These are phyloP conservation scores for Penicillium sp. DNA, from an alignment of 2,329 filamentous ascomycete species.

Conservation along the genomic window DNA sequence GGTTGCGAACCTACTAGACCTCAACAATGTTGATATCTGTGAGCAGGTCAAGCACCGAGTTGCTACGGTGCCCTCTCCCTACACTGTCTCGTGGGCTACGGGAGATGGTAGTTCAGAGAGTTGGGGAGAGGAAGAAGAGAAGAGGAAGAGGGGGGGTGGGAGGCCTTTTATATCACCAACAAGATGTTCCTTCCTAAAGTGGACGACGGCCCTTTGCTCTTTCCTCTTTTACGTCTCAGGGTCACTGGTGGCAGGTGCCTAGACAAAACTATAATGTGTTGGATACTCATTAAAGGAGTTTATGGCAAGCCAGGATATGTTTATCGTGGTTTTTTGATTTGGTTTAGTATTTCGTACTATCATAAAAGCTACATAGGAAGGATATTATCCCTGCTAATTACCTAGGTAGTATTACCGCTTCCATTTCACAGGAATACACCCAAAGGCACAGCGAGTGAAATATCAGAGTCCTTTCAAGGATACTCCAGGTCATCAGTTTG, in stretches of 20 bases:
- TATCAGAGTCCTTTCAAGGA: conserved; percentile 4
- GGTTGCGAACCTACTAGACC: not conserved
- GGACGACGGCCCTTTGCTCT: not conserved
- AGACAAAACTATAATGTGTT: not conserved
- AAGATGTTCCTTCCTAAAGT: not conserved
- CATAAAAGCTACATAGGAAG: not conserved
- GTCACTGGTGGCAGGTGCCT: not conserved
- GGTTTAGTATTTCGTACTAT: not conserved
- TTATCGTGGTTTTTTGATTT: not conserved
- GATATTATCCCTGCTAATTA: not conserved
- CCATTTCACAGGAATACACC: not conserved
- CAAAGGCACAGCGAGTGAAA: not conserved
- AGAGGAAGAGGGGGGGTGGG: too few species aligned
- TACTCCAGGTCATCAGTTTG: conserved; percentile 13
- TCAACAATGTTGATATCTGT: not conserved
- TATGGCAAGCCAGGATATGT: not conserved
- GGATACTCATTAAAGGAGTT: too few species aligned
- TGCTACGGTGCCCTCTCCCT: not conserved
- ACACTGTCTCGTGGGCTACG: not conserved
- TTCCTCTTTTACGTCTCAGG: not conserved
- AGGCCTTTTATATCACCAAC: not conserved
- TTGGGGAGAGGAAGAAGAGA: not conserved
- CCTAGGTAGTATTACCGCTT: not conserved
- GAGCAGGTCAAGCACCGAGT: not conserved
- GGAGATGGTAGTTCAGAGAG: not conserved